These are phyloP conservation scores for Podospora pseudocomata DNA, from an alignment of 495 filamentous ascomycete species.

Conservation along the genomic window DNA sequence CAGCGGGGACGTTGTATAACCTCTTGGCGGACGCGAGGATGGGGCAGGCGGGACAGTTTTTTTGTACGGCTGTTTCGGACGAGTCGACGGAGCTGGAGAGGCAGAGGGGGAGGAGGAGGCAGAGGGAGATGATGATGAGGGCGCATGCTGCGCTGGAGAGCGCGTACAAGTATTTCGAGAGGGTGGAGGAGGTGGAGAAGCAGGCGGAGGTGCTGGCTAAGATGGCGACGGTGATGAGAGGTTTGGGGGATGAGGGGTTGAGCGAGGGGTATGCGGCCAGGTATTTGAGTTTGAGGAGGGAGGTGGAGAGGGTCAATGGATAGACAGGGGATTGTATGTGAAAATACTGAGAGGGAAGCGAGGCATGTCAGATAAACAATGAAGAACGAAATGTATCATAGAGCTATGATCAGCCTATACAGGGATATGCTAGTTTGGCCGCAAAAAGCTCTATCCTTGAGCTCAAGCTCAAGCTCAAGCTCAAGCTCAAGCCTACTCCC, in stretches of 20 bases:
- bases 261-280: constrained; percentile 72
- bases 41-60: constrained; percentile 64
- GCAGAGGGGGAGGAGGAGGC: constrained; percentile 20
- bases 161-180: constrained; percentile 61
- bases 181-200: constrained; percentile 67
- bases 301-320: neutral
- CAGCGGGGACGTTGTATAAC: constrained; percentile 67
- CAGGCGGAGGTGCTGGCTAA: constrained; percentile 84
- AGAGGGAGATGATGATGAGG: constrained; percentile 59
- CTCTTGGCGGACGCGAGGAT: constrained; percentile 79
- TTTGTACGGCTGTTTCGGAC: constrained; percentile 23
- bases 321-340: neutral
- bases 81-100: neutral
- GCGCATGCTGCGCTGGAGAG: constrained; percentile 65
- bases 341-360: neutral
- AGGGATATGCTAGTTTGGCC: neutral
- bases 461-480: neutral
- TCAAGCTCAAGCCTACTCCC: neutral
- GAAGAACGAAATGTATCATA: neutral
- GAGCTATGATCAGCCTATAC: neutral
- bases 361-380: neutral
- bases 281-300: constrained; percentile 54
- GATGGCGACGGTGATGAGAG: constrained; percentile 75
- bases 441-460: neutral
- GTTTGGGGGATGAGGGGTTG: constrained; percentile 64